phyloP scores from a whole-genome alignment of 2,329 filamentous ascomycete genomes.

The Cercospora sesami region DNA sequence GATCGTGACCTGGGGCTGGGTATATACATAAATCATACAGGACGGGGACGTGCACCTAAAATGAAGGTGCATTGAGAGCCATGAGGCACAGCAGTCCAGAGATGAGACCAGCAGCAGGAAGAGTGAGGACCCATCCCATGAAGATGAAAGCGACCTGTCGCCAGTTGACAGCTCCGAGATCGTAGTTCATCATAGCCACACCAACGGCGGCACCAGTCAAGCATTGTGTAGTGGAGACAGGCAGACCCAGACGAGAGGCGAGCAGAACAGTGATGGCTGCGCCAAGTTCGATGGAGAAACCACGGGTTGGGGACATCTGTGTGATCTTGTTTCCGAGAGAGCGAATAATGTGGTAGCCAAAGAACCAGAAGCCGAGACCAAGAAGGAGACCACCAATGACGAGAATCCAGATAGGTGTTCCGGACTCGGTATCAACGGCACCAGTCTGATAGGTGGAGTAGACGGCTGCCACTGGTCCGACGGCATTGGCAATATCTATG shows the following conservation, averaged over 20 bases:
- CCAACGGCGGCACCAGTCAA: slow-evolving; percentile 62
- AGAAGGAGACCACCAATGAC: slow-evolving; percentile 55
- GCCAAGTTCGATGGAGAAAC: slow-evolving; percentile 61
- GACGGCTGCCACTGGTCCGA: slow-evolving; percentile 62
- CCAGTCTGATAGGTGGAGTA: slow-evolving; percentile 59
- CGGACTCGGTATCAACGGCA: slow-evolving; percentile 46
- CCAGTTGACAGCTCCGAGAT: slow-evolving; percentile 61
- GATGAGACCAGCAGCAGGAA: slow-evolving; percentile 57
- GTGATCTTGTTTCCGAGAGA: slow-evolving; percentile 62
- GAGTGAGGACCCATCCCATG: slow-evolving; percentile 59
- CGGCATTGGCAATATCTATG: slow-evolving; percentile 59
- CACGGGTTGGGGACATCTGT: slow-evolving; percentile 59
- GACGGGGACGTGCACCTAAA: neutral
- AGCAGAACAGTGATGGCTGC: slow-evolving; percentile 62
- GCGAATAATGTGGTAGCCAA: slow-evolving; percentile 63
- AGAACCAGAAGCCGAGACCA: slow-evolving; percentile 59
- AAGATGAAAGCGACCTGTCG: slow-evolving; percentile 62
- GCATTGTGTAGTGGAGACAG: slow-evolving; percentile 64
- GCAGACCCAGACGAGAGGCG: slow-evolving; percentile 61
- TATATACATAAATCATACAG: neutral
- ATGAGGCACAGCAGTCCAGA: slow-evolving; percentile 62
- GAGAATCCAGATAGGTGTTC: slow-evolving; percentile 62
- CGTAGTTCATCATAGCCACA: slow-evolving; percentile 60
- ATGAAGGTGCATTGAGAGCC: slow-evolving; percentile 29
- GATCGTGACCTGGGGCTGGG: neutral